Conservation (phyloP, 371 early-diverging fungal genomes). For the Encephalitozoon romaleae region DNA sequence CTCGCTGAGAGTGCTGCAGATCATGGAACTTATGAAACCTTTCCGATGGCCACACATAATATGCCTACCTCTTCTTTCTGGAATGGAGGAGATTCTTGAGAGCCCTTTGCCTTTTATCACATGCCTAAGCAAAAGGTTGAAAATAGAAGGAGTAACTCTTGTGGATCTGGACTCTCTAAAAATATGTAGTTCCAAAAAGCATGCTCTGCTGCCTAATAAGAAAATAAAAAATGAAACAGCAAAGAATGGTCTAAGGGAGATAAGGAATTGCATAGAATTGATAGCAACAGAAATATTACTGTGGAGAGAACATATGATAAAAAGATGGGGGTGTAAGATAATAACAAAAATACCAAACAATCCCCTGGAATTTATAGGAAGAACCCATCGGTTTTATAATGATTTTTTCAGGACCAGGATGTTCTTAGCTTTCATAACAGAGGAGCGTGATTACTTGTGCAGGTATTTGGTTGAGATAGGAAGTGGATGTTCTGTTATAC, state of each 20-base stretch:
- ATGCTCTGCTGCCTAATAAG: background rate
- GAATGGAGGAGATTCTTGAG: background rate
- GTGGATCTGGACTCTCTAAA: background rate
- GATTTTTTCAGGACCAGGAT: constrained; percentile 17
- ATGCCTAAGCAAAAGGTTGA: background rate
- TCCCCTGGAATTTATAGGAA: background rate
- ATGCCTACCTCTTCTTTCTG: background rate
- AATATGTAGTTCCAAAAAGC: background rate
- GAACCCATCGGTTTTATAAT: background rate
- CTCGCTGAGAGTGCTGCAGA: background rate
- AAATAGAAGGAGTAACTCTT: background rate
- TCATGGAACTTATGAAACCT: background rate
- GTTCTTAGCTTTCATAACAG: background rate
- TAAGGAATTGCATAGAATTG: background rate
- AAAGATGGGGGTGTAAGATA: background rate
- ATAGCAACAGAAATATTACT: background rate
- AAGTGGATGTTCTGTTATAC: background rate
- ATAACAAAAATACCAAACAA: background rate
- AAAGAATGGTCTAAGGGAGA: background rate
- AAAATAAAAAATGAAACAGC: background rate
- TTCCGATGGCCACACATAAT: constrained; percentile 10
- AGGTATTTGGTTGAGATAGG: constrained; percentile 4
- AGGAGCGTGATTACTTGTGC: background rate
- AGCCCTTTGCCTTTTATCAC: constrained; percentile 1
- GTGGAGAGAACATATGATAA: background rate